phyloP scores from a whole-genome alignment of 768 basidiomycete genomes.

The Lyophyllum decastes region DNA sequence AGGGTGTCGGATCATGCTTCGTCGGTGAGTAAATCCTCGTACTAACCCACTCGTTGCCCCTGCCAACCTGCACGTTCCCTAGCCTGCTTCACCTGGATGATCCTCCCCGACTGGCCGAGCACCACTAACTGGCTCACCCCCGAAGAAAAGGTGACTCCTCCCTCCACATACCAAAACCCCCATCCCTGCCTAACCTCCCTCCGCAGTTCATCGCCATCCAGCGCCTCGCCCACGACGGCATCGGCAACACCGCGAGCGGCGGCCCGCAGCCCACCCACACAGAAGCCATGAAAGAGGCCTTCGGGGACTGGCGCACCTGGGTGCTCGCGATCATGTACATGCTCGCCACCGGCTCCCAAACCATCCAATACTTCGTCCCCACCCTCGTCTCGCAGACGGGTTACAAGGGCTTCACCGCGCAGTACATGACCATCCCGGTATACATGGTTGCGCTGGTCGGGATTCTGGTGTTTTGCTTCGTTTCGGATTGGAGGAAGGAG shows the following conservation, averaged over 20 bases:
- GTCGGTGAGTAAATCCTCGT: neutral
- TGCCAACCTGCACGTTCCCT: neutral
- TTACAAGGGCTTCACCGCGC: neutral
- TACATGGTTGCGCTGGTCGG: neutral
- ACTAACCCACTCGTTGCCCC: too few relatives aligned
- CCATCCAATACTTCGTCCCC: conserved; percentile 3
- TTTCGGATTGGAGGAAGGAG: neutral
- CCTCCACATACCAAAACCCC: too few relatives aligned
- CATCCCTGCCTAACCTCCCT: neutral
- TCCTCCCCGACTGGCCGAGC: conserved; percentile 1
- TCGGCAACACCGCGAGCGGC: neutral
- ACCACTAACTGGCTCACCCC: neutral
- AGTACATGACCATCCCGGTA: neutral
- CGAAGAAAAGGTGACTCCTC: neutral
- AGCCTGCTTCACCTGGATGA: conserved; percentile 4
- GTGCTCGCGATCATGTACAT: conserved; percentile 1
- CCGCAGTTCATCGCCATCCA: neutral
- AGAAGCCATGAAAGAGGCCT: neutral
- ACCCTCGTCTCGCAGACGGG: neutral
- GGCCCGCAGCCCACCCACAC: neutral
- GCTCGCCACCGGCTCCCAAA: conserved; percentile 1
- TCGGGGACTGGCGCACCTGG: neutral
- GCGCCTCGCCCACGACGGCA: neutral
- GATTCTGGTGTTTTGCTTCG: neutral
- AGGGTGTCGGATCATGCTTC: neutral